Evolutionary conservation across 345 rosid genomes (phyloP).

Genomic region (Eucalyptus regnans): DNA sequence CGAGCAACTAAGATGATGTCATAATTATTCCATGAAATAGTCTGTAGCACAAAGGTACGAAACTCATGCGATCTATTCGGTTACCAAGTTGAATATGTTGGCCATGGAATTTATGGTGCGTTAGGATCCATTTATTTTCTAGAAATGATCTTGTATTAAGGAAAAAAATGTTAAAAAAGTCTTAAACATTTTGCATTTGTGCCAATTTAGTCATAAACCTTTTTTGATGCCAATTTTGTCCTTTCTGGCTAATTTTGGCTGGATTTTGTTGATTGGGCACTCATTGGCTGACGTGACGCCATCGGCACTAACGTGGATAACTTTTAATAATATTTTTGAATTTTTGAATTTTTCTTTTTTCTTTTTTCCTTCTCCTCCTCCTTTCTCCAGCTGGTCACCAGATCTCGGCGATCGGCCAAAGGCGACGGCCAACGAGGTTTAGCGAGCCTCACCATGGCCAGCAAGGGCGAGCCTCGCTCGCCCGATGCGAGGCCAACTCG

Average conservation of each 20-base stretch:
- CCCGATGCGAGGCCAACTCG: fast-evolving
- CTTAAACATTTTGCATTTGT: too few species aligned
- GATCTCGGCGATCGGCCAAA: fast-evolving
- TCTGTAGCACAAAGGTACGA: not conserved
- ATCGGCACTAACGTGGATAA: fast-evolving
- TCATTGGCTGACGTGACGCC: fast-evolving
- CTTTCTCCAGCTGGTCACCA: fast-evolving
- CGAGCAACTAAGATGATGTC: not conserved
- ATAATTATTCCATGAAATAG: not conserved
- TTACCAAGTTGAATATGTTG: not conserved
- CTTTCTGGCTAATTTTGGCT: fast-evolving
- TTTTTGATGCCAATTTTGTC: fast-evolving
- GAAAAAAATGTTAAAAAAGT: too few species aligned
- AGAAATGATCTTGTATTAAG: too few species aligned
- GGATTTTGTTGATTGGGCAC: fast-evolving
- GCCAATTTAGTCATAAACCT: too few species aligned
- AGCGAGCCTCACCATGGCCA: too few species aligned
- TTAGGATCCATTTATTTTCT: not conserved
- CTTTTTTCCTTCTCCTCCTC: too few species aligned
- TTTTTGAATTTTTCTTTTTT: too few species aligned
- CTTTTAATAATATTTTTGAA: too few species aligned
- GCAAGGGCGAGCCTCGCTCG: too few species aligned
- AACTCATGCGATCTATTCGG: not conserved
- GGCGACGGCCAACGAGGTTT: fast-evolving
- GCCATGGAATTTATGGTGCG: not conserved